Conservation (phyloP, 495 filamentous ascomycete species). For the Penicillium parvum region DNA sequence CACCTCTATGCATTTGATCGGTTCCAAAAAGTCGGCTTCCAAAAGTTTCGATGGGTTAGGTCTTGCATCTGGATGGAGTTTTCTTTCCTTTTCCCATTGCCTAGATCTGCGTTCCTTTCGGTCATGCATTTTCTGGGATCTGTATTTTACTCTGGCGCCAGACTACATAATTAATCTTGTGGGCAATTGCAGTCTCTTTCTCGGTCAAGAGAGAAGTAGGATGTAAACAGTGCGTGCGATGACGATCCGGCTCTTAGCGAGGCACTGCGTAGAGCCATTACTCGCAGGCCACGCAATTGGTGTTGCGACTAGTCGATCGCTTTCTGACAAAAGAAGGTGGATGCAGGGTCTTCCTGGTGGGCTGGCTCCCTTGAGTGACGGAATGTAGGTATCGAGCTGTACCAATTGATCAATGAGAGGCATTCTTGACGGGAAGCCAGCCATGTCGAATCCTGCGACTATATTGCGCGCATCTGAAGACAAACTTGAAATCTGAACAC, state of each 20-base stretch:
- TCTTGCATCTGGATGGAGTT: constrained; percentile 22
- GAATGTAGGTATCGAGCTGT: too few species aligned
- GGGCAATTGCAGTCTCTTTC: too few species aligned
- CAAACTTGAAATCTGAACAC: too few species aligned
- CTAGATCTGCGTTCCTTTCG: not conserved
- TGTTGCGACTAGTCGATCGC: not conserved
- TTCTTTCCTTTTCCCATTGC: constrained; percentile 3
- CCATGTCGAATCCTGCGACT: too few species aligned
- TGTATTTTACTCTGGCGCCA: too few species aligned
- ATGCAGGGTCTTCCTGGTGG: constrained; percentile 3
- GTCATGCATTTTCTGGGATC: not conserved
- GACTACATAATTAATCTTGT: too few species aligned
- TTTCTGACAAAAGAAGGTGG: constrained; percentile 1
- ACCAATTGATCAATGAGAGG: too few species aligned
- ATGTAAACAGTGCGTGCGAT: too few species aligned
- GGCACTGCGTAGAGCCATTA: not conserved
- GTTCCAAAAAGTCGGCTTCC: constrained; percentile 9
- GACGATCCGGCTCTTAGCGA: not conserved
- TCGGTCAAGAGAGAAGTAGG: constrained; percentile 3
- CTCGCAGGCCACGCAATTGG: not conserved
- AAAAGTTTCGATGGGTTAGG: constrained; percentile 15
- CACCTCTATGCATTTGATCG: constrained; percentile 15
- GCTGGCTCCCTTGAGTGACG: constrained; percentile 1
- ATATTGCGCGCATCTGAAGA: too few species aligned
- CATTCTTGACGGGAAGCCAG: too few species aligned